These are phyloP conservation scores for Candida wancherniae DNA, from an alignment of 805 yeast species.

Conservation along the genomic window DNA sequence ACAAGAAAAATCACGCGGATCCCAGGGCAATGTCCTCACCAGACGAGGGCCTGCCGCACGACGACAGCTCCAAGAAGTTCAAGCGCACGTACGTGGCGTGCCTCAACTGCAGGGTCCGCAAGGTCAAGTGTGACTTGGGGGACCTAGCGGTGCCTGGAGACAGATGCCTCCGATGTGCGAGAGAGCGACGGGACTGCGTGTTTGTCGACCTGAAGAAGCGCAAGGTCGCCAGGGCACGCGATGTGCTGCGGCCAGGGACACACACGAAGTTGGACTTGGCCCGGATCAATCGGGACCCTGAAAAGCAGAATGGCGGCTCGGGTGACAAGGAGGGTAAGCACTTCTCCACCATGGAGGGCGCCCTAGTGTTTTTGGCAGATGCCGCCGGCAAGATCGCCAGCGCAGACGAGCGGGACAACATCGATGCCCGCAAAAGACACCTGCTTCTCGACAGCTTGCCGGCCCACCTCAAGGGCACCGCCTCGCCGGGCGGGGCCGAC, in stretches of 20 bases:
- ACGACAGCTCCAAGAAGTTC: constrained; percentile 27
- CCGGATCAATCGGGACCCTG: not conserved
- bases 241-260: no score
- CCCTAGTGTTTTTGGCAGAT: constrained; percentile 67
- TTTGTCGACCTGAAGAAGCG: constrained; percentile 39
- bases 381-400: constrained; percentile 75
- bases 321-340: constrained; percentile 17
- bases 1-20: no score
- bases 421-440: constrained; percentile 48
- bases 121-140: constrained; percentile 84
- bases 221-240: constrained; percentile 7
- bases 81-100: constrained; percentile 79
- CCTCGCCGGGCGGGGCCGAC: no score
- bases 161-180: constrained; percentile 78
- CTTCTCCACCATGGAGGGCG: constrained; percentile 49
- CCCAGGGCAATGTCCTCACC: no score
- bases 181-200: constrained; percentile 80
- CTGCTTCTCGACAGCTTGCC: constrained; percentile 48
- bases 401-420: constrained; percentile 60
- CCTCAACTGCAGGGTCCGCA: constrained; percentile 75
- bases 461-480: no score
- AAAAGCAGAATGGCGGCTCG: no score
- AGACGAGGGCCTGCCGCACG: no score
- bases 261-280: not conserved
- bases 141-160: constrained; percentile 63